Conservation (phyloP, 805 yeast genomes). For the Hanseniaspora lindneri region DNA sequence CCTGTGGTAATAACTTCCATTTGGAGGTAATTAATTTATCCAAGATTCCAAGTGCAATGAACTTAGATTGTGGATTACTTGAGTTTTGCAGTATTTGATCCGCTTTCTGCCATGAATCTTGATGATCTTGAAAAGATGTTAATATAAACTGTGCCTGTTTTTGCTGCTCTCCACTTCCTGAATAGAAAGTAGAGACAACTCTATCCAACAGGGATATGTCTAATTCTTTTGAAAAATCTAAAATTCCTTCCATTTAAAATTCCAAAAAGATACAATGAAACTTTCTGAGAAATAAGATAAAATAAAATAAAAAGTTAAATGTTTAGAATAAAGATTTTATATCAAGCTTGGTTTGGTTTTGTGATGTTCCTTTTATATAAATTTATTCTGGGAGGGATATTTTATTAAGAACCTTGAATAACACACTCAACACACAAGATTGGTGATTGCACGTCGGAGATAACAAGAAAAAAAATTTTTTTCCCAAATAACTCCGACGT, state of each 20-base stretch:
- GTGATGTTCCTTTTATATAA: too few relatives aligned
- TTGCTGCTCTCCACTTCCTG: constrained; percentile 57
- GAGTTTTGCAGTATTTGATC: constrained; percentile 77
- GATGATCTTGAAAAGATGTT: constrained; percentile 80
- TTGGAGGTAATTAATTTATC: constrained; percentile 82
- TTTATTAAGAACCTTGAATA: too few relatives aligned
- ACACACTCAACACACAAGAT: too few relatives aligned
- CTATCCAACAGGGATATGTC: constrained; percentile 71
- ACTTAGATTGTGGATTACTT: constrained; percentile 74
- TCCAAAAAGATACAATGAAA: too few relatives aligned
- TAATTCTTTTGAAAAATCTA: constrained; percentile 75
- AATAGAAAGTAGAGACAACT: constrained; percentile 74
- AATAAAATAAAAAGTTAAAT: too few relatives aligned
- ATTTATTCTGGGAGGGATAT: too few relatives aligned
- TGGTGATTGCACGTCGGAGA: too few relatives aligned
- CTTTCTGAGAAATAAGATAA: not conserved
- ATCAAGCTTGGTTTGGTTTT: too few relatives aligned
- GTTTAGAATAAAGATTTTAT: too few relatives aligned
- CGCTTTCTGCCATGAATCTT: constrained; percentile 90
- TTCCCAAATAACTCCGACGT: too few relatives aligned
- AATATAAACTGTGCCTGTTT: constrained; percentile 59
- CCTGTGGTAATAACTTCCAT: constrained; percentile 86
- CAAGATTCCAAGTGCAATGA: constrained; percentile 78
- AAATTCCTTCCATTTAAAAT: constrained; percentile 73
- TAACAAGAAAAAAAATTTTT: too few relatives aligned